Percentiles rank a stretch among this genome's conserved stretches.
These are phyloP conservation scores for Mitragyna speciosa DNA, from an alignment of 257 asterid genomes.

Conservation along the genomic window DNA sequence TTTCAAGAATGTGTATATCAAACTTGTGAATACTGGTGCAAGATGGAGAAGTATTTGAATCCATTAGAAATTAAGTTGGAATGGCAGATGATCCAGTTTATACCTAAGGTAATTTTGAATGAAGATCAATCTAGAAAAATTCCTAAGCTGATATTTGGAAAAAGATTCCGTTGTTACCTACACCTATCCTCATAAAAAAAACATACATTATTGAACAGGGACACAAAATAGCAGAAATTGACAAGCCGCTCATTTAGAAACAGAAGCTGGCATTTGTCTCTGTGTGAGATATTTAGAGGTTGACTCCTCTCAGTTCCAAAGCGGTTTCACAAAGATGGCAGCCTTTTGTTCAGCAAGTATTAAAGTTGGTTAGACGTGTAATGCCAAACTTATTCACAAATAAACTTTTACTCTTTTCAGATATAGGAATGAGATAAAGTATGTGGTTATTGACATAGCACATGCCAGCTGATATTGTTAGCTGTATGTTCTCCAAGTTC, in stretches of 20 bases:
- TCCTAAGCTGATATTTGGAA: background rate
- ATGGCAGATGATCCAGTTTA: background rate
- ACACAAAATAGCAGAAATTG: background rate
- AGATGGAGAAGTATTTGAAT: conserved; percentile 49
- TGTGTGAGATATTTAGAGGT: background rate
- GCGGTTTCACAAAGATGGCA: background rate
- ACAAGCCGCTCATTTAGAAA: background rate
- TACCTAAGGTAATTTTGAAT: background rate
- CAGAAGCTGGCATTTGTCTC: background rate
- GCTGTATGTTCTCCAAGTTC: too few species aligned
- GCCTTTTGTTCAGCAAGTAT: background rate
- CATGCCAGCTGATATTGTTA: background rate
- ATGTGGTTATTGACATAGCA: background rate
- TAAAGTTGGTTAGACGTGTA: background rate
- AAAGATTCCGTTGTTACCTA: background rate
- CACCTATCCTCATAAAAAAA: background rate
- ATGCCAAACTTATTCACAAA: background rate
- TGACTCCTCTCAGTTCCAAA: background rate
- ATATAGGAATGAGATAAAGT: background rate
- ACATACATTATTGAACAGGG: background rate
- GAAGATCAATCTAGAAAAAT: background rate
- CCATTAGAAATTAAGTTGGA: background rate
- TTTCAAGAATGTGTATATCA: conserved; percentile 66
- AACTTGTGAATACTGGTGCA: conserved; percentile 81
- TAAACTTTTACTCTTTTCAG: background rate